Percentiles rank a stretch among this genome's conserved stretches.
These are phyloP conservation scores for Ophiostoma tasmaniense DNA, from an alignment of 2,329 filamentous ascomycete genomes.

Conservation along the genomic window DNA sequence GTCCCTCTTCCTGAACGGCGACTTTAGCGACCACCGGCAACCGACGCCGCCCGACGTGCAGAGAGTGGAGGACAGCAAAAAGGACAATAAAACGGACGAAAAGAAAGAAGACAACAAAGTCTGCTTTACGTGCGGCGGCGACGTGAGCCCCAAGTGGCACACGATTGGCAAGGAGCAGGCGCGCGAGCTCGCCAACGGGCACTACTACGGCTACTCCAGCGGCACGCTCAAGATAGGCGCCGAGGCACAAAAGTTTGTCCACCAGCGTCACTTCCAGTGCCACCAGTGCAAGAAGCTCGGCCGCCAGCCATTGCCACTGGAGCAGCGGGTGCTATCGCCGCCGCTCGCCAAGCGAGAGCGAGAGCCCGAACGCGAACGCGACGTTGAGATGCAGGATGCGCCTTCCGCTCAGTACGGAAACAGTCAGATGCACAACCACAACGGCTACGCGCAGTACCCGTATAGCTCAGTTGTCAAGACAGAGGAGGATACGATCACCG, in stretches of 20 bases:
- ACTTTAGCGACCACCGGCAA: slow-evolving; percentile 22
- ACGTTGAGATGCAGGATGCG: background rate
- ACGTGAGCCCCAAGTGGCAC: slow-evolving; percentile 70
- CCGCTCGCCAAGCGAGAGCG: slow-evolving; percentile 14
- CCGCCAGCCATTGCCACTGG: slow-evolving; percentile 32
- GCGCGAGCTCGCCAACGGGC: slow-evolving; percentile 2
- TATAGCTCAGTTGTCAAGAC: slow-evolving; percentile 15
- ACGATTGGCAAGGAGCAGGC: slow-evolving; percentile 37
- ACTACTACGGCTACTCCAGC: background rate
- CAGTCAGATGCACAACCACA: background rate
- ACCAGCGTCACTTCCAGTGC: slow-evolving; percentile 59
- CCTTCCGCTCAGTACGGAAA: background rate
- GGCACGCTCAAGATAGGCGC: slow-evolving; percentile 35
- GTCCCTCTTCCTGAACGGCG: slow-evolving; percentile 9
- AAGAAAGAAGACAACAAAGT: slow-evolving; percentile 40
- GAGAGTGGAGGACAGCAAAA: too few species aligned
- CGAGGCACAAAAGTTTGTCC: slow-evolving; percentile 51
- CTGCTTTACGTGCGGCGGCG: slow-evolving; percentile 57
- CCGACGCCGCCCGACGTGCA: slow-evolving; percentile 21
- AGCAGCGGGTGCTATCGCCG: slow-evolving; percentile 16
- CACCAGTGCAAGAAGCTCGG: slow-evolving; percentile 61
- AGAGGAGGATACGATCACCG: slow-evolving; percentile 18
- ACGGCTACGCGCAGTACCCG: background rate
- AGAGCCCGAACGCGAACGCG: background rate
- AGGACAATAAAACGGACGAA: slow-evolving; percentile 28